Base-by-base conservation (phyloP, 257 asterid species). In the Fraxinus americana region DNA sequence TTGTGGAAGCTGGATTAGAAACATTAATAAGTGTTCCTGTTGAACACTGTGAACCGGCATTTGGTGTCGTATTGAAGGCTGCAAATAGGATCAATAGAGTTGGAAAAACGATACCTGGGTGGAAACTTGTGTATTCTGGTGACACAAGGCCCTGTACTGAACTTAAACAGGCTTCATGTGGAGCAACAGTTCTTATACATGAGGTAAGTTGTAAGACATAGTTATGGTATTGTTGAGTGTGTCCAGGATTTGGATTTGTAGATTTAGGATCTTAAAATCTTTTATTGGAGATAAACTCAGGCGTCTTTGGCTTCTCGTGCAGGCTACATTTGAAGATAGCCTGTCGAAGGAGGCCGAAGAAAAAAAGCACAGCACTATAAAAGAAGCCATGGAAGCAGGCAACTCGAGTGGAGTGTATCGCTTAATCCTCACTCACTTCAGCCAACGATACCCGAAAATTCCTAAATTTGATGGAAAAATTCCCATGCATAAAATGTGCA, bases 251-350 rank as follows among this genome's bases (percentile, higher is more conserved):
- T 16, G 65, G 25, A 54, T 54, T 19, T 54, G 23, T 52, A 19
- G 19, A 54, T 45, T 45, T 45, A 45, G 7, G 17, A 12, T 45
- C 54, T 13, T 13, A 45, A 45, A 45, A 45, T 45, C 7, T 4
- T 45, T 45, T n/a, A 45, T 45, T 45, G 3, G 54, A 45, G n/a
- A 45, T 45, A 45, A 45, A 12, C 19, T 45, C 14, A 43, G 19
- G 54, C 3, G 54, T 9, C 45, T 39, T 9, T 36, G 41, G 41
- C 41, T 36, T 36, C 10, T 14, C 30, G 63, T 77, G 83, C 88
- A 94, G 99, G 99, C 99, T 3, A 95, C 99, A 0, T 95, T 95
- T 78, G 99, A 95, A 82, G 99, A 95, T 67, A 87, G 91, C 27
- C 67, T 93, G 93, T 72, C 81, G 77, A 92, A 92, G 0, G 99